A percentile compares a stretch with the other conserved stretches of the same genome.
Evolutionary conservation across 805 yeast genomes (phyloP).

Genomic region (Saturnispora mendoncae): DNA sequence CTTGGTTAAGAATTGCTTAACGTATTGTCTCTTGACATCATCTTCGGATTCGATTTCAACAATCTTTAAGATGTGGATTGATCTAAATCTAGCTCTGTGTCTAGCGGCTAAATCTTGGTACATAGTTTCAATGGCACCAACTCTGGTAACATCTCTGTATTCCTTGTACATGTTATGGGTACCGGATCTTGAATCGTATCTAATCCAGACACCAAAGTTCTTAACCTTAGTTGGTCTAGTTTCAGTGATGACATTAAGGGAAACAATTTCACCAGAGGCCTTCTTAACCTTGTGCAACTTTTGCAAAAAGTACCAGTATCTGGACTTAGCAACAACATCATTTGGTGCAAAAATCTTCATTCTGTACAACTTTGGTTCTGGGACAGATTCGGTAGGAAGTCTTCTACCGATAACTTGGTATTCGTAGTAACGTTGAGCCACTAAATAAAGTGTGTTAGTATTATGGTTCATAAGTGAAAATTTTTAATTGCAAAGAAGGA

Average conservation of each 20-base stretch:
- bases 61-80: constrained; percentile 98
- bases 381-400: constrained; percentile 97
- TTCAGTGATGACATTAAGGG: constrained; percentile 87
- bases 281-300: constrained; percentile 99
- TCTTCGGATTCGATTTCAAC: constrained; percentile 97
- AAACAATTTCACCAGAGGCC: constrained; percentile 98
- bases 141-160: constrained; percentile 99
- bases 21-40: constrained; percentile 98
- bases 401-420: constrained; percentile 99
- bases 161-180: constrained; percentile 99
- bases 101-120: constrained; percentile 99
- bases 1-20: constrained; percentile 91
- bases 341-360: constrained; percentile 99
- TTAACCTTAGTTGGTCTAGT: constrained; percentile 97
- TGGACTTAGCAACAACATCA: constrained; percentile 98
- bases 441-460: constrained; percentile 24
- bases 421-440: constrained; percentile 93
- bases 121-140: constrained; percentile 96
- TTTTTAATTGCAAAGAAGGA: not conserved
- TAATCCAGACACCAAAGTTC: constrained; percentile 99
- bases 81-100: constrained; percentile 99
- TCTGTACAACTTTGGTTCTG: constrained; percentile 99
- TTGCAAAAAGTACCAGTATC: constrained; percentile 99
- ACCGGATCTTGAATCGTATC: constrained; percentile 99
- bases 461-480: not conserved